Evolutionary conservation across 73 alveolate genomes (phyloP).

Genomic region (Loxodes magnus): DNA sequence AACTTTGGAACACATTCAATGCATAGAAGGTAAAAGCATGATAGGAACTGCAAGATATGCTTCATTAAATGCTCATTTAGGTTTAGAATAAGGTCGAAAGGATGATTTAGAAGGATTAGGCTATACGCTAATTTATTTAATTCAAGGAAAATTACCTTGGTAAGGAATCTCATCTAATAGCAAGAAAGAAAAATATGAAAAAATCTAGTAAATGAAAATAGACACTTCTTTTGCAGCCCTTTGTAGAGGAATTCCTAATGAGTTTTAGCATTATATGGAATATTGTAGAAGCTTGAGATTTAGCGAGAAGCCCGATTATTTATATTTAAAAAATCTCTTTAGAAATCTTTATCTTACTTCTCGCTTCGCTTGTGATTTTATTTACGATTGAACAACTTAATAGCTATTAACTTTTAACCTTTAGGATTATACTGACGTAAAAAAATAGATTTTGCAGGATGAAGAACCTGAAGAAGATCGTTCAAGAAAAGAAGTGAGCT

Average conservation of each 20-base stretch:
- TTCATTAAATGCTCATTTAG: slow-evolving; percentile 56
- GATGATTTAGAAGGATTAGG: slow-evolving; percentile 76
- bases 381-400: no score
- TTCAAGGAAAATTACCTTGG: slow-evolving; percentile 77
- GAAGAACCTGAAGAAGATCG: no score
- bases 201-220: slow-evolving; percentile 25
- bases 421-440: no score
- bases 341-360: no score
- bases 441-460: no score
- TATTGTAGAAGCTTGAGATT: slow-evolving; percentile 8
- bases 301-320: slow-evolving; percentile 9
- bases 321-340: neutral
- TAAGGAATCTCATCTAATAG: slow-evolving; percentile 37
- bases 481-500: no score
- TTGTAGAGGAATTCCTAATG: slow-evolving; percentile 34
- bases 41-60: slow-evolving; percentile 76
- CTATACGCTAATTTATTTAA: slow-evolving; percentile 49
- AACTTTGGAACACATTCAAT: slow-evolving; percentile 61
- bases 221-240: slow-evolving; percentile 24
- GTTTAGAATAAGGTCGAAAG: slow-evolving; percentile 65
- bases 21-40: slow-evolving; percentile 49
- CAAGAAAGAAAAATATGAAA: slow-evolving; percentile 38
- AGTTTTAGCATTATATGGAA: slow-evolving; percentile 20
- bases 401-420: no score
- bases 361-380: no score